phyloP scores from a whole-genome alignment of 192 early-diverging fungal genomes.

The Mortierella antarctica region DNA sequence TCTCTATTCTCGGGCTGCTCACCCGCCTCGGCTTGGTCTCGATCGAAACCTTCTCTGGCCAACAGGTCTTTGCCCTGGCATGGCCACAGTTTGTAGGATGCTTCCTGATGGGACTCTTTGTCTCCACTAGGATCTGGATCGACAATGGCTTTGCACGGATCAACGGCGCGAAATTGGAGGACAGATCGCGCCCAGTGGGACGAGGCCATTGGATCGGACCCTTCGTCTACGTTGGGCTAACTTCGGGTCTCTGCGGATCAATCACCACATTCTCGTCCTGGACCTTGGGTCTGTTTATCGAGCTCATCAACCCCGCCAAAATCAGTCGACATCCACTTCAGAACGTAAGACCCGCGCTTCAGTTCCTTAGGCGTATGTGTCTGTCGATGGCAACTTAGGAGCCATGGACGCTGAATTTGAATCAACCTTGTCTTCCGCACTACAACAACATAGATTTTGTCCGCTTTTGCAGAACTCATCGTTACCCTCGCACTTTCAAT shows the following conservation, averaged over 20 bases:
- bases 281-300: constrained; percentile 67
- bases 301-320: constrained; percentile 50
- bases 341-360: too few species aligned
- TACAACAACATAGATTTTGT: constrained; percentile 35
- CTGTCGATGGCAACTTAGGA: too few species aligned
- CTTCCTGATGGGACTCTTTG: constrained; percentile 65
- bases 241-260: constrained; percentile 83
- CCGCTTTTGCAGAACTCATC: constrained; percentile 54
- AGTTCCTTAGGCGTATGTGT: too few species aligned
- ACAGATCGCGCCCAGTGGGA: too few species aligned
- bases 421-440: neutral
- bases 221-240: constrained; percentile 64
- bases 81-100: constrained; percentile 81
- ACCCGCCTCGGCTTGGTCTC: constrained; percentile 66
- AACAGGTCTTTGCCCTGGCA: constrained; percentile 69
- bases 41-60: constrained; percentile 66
- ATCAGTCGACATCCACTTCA: constrained; percentile 37
- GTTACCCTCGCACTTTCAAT: constrained; percentile 63
- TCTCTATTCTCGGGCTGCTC: constrained; percentile 74
- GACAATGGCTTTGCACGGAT: constrained; percentile 27
- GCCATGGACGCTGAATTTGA: neutral
- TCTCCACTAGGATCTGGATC: constrained; percentile 27
- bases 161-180: constrained; percentile 14
- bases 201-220: constrained; percentile 47
- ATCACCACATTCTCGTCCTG: constrained; percentile 88